Conservation (phyloP, 2,329 filamentous ascomycete genomes). For the Neofusicoccum ribis region DNA sequence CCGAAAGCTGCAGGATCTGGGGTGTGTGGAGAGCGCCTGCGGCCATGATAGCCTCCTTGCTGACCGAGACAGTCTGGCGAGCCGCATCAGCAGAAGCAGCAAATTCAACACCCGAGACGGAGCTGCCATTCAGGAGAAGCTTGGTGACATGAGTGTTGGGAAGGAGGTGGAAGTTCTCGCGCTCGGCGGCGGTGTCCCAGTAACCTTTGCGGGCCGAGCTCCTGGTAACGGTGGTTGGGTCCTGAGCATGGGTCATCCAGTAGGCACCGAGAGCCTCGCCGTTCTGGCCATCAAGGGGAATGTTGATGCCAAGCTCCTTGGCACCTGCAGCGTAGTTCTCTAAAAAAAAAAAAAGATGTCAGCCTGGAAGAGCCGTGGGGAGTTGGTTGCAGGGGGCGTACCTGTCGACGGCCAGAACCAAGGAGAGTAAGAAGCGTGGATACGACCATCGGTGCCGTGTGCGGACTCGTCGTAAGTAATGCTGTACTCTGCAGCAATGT, state of each 20-base stretch:
- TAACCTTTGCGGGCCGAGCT: conserved; percentile 20
- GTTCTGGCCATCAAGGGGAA: conserved; percentile 21
- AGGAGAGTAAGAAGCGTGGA: conserved; percentile 7
- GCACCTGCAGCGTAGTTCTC: conserved; percentile 22
- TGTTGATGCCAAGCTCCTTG: conserved; percentile 21
- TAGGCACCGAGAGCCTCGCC: conserved; percentile 21
- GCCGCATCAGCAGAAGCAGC: background rate
- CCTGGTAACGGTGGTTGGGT: conserved; percentile 8
- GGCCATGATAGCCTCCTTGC: conserved; percentile 28
- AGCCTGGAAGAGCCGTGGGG: background rate
- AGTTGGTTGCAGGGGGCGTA: background rate
- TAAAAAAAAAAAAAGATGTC: background rate
- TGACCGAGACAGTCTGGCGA: conserved; percentile 23
- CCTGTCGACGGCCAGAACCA: conserved; percentile 9
- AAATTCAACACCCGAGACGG: background rate
- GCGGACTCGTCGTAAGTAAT: conserved; percentile 20
- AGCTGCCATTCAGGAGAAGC: background rate
- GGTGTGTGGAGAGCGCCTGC: conserved; percentile 31
- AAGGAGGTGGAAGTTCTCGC: conserved; percentile 27
- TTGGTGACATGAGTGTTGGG: conserved; percentile 15
- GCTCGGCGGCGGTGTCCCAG: conserved; percentile 21
- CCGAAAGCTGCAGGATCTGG: conserved; percentile 31
- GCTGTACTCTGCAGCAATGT: background rate
- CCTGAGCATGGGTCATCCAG: conserved; percentile 19
- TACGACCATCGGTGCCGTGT: conserved; percentile 20